A percentile compares a stretch with the other conserved stretches of the same genome.
These are phyloP conservation scores for Xylaria longipes DNA, from an alignment of 495 filamentous ascomycete genomes.

Conservation along the genomic window DNA sequence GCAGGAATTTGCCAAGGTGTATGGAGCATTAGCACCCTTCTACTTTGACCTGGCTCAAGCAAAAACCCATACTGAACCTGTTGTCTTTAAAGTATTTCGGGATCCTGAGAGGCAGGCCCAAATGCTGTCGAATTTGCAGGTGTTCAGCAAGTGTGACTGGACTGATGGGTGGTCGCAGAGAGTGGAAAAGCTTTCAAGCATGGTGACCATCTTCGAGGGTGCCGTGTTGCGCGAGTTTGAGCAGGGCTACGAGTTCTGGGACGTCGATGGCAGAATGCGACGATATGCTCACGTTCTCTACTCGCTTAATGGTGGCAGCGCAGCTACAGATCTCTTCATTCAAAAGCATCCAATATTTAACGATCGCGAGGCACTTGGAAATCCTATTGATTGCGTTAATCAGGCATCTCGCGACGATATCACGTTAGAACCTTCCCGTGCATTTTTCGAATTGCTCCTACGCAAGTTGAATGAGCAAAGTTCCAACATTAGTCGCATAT, in stretches of 20 bases:
- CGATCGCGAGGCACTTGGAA: conserved; percentile 73
- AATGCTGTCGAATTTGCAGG: conserved; percentile 79
- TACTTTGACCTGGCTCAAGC: conserved; percentile 81
- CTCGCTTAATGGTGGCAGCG: conserved; percentile 79
- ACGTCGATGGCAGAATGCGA: conserved; percentile 86
- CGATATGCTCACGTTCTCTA: conserved; percentile 87
- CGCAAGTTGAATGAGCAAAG: conserved; percentile 82
- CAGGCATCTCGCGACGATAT: conserved; percentile 64
- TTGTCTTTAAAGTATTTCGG: conserved; percentile 83
- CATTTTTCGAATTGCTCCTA: conserved; percentile 78
- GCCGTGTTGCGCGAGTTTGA: conserved; percentile 91
- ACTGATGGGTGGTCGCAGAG: conserved; percentile 74
- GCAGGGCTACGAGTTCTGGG: conserved; percentile 85
- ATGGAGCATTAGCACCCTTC: conserved; percentile 84
- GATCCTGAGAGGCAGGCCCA: conserved; percentile 89
- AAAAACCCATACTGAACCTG: conserved; percentile 76
- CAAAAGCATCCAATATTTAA: conserved; percentile 83
- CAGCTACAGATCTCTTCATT: conserved; percentile 83
- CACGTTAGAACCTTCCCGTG: conserved; percentile 75
- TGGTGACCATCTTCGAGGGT: conserved; percentile 86
- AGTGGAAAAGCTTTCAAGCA: conserved; percentile 71
- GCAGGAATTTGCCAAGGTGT: conserved; percentile 89
- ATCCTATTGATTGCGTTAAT: conserved; percentile 83
- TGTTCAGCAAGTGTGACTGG: conserved; percentile 81
- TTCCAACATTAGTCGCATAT: conserved; percentile 81